Conservation (phyloP, 2,329 filamentous ascomycete genomes). For the Aureobasidium sp. region DNA sequence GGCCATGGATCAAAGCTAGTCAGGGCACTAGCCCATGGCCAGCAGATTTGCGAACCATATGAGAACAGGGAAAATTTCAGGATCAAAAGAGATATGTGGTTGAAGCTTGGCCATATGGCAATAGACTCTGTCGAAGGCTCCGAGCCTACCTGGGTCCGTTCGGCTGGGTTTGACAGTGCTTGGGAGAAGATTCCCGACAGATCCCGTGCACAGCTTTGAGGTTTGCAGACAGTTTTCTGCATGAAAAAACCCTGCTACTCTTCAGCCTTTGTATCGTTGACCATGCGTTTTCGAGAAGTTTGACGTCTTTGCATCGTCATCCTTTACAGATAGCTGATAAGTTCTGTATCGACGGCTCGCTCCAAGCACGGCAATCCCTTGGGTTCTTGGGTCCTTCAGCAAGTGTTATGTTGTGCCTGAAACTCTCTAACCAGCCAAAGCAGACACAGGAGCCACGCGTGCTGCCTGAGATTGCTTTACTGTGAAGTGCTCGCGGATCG, state of each 20-base stretch:
- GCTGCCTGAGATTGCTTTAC: neutral
- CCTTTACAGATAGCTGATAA: neutral
- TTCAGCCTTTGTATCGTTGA: neutral
- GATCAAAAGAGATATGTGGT: slow-evolving; percentile 54
- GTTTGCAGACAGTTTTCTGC: too few species aligned
- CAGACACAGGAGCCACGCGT: neutral
- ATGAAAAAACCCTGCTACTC: too few species aligned
- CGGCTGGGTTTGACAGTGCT: slow-evolving; percentile 56
- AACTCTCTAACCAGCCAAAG: neutral
- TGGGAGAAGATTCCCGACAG: slow-evolving; percentile 45
- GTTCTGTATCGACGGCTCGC: neutral
- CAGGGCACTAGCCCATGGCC: slow-evolving; percentile 60
- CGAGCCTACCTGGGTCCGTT: slow-evolving; percentile 52
- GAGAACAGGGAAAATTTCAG: slow-evolving; percentile 40
- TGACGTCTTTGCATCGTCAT: neutral
- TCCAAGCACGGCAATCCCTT: neutral
- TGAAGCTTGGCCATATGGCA: slow-evolving; percentile 53
- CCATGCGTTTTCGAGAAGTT: neutral
- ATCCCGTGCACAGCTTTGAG: slow-evolving; percentile 3
- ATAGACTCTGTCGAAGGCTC: slow-evolving; percentile 54
- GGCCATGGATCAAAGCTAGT: slow-evolving; percentile 74
- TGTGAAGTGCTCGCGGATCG: neutral
- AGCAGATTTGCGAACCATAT: slow-evolving; percentile 44
- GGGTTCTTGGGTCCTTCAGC: neutral
- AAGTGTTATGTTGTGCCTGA: neutral